phyloP scores from a whole-genome alignment of 2,329 filamentous ascomycete genomes.

The Ploettnerulaceae sp. region DNA sequence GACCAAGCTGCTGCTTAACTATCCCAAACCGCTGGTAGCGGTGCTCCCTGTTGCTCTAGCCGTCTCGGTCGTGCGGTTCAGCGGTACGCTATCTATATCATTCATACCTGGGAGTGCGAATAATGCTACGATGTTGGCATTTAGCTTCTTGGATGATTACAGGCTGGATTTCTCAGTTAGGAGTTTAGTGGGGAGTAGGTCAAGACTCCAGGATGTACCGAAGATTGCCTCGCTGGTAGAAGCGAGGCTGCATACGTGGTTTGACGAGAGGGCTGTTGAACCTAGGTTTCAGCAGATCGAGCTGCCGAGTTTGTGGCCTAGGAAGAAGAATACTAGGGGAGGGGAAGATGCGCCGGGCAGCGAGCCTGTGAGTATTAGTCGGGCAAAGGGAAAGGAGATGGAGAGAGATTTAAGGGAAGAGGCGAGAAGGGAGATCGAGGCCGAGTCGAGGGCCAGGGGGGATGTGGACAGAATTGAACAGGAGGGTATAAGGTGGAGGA shows the following conservation, averaged over 20 bases:
- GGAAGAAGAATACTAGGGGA: constrained; percentile 76
- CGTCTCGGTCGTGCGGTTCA: constrained; percentile 90
- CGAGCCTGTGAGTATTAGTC: constrained; percentile 42
- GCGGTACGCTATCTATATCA: constrained; percentile 86
- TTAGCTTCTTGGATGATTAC: constrained; percentile 90
- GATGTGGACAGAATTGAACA: constrained; percentile 33
- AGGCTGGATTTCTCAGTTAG: constrained; percentile 76
- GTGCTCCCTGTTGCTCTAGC: constrained; percentile 87
- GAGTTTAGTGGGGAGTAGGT: constrained; percentile 74
- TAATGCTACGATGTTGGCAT: constrained; percentile 79
- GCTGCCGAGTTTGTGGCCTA: constrained; percentile 75
- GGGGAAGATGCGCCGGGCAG: constrained; percentile 51
- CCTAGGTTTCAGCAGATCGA: constrained; percentile 84
- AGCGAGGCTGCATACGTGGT: constrained; percentile 75
- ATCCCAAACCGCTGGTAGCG: constrained; percentile 82
- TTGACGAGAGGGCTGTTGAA: constrained; percentile 81
- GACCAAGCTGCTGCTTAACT: constrained; percentile 91
- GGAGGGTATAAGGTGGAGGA: constrained; percentile 32
- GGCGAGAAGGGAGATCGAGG: constrained; percentile 42
- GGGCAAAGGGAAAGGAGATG: constrained; percentile 50
- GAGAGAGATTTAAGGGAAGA: constrained; percentile 49
- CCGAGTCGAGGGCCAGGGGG: constrained; percentile 36
- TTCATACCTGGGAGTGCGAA: constrained; percentile 73
- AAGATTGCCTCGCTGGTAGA: constrained; percentile 86
- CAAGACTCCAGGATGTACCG: constrained; percentile 75